A percentile compares a stretch with the other conserved stretches of the same genome.
Evolutionary conservation across 169 alveolate species (phyloP).

Genomic region (Amoebophrya sp.): DNA sequence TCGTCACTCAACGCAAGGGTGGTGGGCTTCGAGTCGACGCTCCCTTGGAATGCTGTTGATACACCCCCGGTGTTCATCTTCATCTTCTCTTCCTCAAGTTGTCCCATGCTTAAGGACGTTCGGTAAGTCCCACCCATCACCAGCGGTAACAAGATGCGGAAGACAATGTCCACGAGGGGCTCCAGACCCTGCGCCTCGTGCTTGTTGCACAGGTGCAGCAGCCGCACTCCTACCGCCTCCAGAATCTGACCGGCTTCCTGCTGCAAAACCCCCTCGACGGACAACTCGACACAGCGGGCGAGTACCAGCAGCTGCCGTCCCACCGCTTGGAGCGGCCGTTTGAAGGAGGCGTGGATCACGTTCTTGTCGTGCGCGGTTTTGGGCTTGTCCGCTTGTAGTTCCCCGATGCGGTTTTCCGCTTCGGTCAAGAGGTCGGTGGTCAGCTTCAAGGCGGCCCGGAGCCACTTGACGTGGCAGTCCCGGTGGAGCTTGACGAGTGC

Average conservation of each 20-base stretch:
- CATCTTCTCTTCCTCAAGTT: no score
- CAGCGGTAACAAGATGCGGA: background rate
- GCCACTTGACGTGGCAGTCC: background rate
- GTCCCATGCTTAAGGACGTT: no score
- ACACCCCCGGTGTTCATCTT: no score
- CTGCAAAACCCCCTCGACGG: background rate
- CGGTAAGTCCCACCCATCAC: no score
- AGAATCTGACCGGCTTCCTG: background rate
- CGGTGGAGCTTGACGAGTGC: background rate
- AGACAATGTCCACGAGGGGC: background rate
- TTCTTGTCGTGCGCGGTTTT: background rate
- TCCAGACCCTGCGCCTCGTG: background rate
- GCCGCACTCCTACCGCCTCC: background rate
- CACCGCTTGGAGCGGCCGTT: background rate
- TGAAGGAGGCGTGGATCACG: background rate
- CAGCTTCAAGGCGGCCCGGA: background rate
- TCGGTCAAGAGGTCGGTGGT: background rate
- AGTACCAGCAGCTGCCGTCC: background rate
- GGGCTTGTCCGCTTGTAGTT: background rate
- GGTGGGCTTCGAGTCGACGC: no score
- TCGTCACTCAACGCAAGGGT: no score
- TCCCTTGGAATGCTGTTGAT: no score
- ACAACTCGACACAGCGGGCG: background rate
- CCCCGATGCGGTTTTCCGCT: background rate
- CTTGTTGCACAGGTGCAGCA: background rate